Base-by-base conservation (phyloP, 2,329 filamentous ascomycete genomes). In the Biscogniauxia mediterranea region DNA sequence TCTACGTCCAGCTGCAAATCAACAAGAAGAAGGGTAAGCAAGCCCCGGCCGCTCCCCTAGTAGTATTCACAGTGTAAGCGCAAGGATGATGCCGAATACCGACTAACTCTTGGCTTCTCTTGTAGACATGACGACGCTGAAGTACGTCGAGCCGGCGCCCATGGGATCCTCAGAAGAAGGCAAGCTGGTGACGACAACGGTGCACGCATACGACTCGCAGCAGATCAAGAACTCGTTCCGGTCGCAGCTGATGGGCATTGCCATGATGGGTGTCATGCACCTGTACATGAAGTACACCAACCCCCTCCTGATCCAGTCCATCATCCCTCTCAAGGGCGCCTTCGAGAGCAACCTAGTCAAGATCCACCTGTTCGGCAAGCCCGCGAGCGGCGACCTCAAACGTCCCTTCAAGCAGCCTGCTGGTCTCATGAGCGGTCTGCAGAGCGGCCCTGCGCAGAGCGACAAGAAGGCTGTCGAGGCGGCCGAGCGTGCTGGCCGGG, bases 261-360 rank as follows among this genome's bases (percentile, higher is more conserved):
- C 86, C 77, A 99, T 99, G 93, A 98, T 99, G 94, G 88, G 80
- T 64, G 91, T 97, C 74, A 98, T 99, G 94, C 95, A 99, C 82
- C 69, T 99, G 64, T 99, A 98, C 88, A 91, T 99, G 85, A 93
- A 97, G 79, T 99, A 98, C 89, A 98, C 93, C 82, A 99, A 98
- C 88, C 95, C 95, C 51, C 91, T 99, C 56, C 83, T 97, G 73
- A 97, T 99, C 82, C 95, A 99, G 87, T 96, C 91, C 77, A 97
- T 99, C 81, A 95, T 99, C 75, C 95, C 95, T 38, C 84, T 98
- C 79, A 99, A 99, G 89, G 86, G 90, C 75, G 94, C 93, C 53
- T 86, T 99, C 78, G 95, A 99, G 84, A 85, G 89, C 81, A 98
- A 97, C 84, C 83, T 97, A 71, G 86, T 95, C 83, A 97, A 98